Evolutionary conservation across 2,329 filamentous ascomycete genomes (phyloP), one percentile per base, ranked within the genome.

Genomic region (Ramularia collo-cygni): DNA sequence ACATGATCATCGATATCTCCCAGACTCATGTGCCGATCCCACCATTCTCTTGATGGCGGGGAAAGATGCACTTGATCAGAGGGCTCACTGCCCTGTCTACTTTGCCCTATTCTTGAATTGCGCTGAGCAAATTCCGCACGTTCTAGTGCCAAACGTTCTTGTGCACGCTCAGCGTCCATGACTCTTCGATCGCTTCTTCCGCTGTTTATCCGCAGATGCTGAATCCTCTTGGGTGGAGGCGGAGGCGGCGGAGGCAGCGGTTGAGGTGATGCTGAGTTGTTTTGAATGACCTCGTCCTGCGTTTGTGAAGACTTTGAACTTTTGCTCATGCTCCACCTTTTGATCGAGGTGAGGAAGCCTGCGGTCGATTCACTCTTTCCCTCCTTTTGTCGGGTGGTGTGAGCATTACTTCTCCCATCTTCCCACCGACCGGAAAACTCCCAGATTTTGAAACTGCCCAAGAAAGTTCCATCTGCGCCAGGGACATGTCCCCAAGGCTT

Each of bases 401-500:
- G 28, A 4, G 45, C 41, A n/a, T 35, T 38, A 33, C 44, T 44
- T 37, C 40, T 40, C 8, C 46, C 28, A 37, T 46, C 15, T 17
- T 47, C 37, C 18, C 44, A 43, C 18, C 19, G 21, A 39, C 42
- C 42, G 14, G 36, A 28, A 42, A 46, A 17, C 47, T 28, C 42
- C 60, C 63, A 64, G 40, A 51, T 61, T 29, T 37, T 48, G 48
- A 65, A 65, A 42, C 56, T 60, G 17, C 66, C 65, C 32, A 56
- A 51, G 37, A 70, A 64, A 2, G 62, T 64, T 7, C 67, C 66
- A 27, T 69, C 59, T 12, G 57, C 61, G 13, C 63, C 64, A 0
- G 64, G 61, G 4, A 77, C 71, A 41, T 79, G 69, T 31, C 66
- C 65, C 83, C 83, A 89, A 0, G 84, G 84, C 56, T 77, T 77